These are phyloP conservation scores for Akanthomyces lecanii DNA, from an alignment of 2,329 filamentous ascomycete genomes.

Conservation along the genomic window DNA sequence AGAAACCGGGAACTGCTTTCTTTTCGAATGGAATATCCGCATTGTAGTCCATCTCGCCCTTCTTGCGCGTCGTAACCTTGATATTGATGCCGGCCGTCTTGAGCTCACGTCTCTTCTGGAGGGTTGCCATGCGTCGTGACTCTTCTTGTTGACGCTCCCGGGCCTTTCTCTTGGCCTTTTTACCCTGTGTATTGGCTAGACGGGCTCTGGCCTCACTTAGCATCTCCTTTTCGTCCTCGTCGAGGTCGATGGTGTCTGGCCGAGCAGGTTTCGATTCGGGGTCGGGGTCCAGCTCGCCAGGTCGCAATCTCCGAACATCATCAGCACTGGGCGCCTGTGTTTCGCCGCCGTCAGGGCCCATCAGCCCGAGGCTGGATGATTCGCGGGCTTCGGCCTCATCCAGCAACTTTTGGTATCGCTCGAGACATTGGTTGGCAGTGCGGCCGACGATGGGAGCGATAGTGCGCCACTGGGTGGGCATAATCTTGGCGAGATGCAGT, in stretches of 20 bases:
- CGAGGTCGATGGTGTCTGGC: constrained; percentile 94
- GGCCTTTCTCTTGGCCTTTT: constrained; percentile 97
- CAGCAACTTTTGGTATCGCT: constrained; percentile 92
- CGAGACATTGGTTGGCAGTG: constrained; percentile 94
- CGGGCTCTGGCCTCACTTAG: constrained; percentile 93
- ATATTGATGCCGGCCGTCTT: constrained; percentile 98
- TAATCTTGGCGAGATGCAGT: constrained; percentile 92
- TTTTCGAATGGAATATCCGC: constrained; percentile 98
- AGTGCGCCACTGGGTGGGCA: constrained; percentile 98
- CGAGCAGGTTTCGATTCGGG: constrained; percentile 93
- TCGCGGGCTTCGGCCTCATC: constrained; percentile 94
- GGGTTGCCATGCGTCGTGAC: constrained; percentile 78
- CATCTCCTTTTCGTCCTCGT: constrained; percentile 99
- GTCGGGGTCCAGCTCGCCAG: constrained; percentile 94
- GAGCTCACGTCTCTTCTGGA: constrained; percentile 93
- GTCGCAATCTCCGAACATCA: constrained; percentile 81
- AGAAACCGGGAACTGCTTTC: constrained; percentile 82
- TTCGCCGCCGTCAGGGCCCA: constrained; percentile 82
- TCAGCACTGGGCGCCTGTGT: constrained; percentile 84
- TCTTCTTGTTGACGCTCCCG: constrained; percentile 94
- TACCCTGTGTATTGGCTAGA: constrained; percentile 95
- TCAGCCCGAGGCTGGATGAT: constrained; percentile 75
- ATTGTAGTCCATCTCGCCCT: constrained; percentile 99
- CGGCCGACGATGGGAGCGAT: constrained; percentile 95
- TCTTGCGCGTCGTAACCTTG: constrained; percentile 86